These are phyloP conservation scores for Septoria linicola DNA, from an alignment of 2,329 filamentous ascomycete species.

Conservation along the genomic window DNA sequence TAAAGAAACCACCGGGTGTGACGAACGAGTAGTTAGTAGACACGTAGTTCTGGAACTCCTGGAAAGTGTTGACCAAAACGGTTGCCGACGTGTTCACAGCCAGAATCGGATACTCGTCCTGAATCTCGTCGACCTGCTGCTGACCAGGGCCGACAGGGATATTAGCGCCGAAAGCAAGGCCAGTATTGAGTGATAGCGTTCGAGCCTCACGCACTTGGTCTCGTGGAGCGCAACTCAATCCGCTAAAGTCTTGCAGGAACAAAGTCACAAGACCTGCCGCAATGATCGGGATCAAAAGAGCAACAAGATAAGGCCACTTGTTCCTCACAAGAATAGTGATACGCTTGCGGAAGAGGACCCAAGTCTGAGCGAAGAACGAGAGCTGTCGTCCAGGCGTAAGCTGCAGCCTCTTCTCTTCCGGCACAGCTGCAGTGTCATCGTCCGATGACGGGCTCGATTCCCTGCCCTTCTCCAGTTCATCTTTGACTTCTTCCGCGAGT, in stretches of 20 bases:
- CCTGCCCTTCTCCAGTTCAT: slow-evolving; percentile 45
- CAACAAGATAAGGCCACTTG: slow-evolving; percentile 71
- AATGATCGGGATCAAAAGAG: slow-evolving; percentile 74
- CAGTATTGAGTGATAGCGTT: slow-evolving; percentile 25
- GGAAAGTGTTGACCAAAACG: slow-evolving; percentile 59
- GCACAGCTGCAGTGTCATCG: slow-evolving; percentile 21
- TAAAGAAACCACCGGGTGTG: slow-evolving; percentile 76
- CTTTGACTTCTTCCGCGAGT: slow-evolving; percentile 74
- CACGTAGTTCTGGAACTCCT: slow-evolving; percentile 68
- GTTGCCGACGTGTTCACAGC: slow-evolving; percentile 40
- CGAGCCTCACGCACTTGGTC: slow-evolving; percentile 30
- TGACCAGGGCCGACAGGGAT: slow-evolving; percentile 45
- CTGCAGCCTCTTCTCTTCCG: slow-evolving; percentile 34
- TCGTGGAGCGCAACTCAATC: slow-evolving; percentile 49
- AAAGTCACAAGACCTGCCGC: slow-evolving; percentile 77
- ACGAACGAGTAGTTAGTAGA: slow-evolving; percentile 63
- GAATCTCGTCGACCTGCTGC: slow-evolving; percentile 33
- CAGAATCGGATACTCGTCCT: slow-evolving; percentile 30
- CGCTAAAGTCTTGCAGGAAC: slow-evolving; percentile 62
- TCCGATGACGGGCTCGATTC: slow-evolving; percentile 24
- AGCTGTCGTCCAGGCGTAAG: slow-evolving; percentile 69
- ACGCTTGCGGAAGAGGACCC: slow-evolving; percentile 75
- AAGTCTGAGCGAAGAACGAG: slow-evolving; percentile 66
- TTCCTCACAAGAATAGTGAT: slow-evolving; percentile 75
- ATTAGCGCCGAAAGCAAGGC: slow-evolving; percentile 17